These are phyloP conservation scores for Globisporangium canariense DNA, from an alignment of 352 stramenopile genomes.

Conservation along the genomic window DNA sequence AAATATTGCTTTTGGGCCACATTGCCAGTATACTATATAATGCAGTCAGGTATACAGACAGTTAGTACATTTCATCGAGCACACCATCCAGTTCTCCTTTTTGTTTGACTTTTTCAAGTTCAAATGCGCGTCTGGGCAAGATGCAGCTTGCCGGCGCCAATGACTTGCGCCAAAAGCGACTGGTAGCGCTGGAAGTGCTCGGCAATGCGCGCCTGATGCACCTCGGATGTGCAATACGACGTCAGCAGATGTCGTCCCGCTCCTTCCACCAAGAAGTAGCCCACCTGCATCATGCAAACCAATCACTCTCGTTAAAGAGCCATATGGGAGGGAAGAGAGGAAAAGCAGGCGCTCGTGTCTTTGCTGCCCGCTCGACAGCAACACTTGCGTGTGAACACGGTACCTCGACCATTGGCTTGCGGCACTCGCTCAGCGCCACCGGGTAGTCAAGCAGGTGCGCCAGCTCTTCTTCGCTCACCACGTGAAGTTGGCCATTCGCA, in stretches of 20 bases:
- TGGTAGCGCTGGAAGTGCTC: constrained; percentile 51
- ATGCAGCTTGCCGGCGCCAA: constrained; percentile 5
- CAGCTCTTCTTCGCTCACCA: constrained; percentile 37
- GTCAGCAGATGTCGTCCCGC: constrained; percentile 28
- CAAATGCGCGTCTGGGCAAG: constrained; percentile 5
- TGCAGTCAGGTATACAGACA: neutral
- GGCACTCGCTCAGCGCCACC: constrained; percentile 56
- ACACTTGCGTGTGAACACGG: neutral
- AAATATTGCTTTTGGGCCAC: no score
- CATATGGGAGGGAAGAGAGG: neutral
- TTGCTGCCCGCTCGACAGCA: neutral
- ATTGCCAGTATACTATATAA: neutral
- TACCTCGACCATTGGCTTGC: constrained; percentile 63
- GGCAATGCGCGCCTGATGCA: constrained; percentile 16
- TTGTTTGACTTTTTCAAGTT: neutral
- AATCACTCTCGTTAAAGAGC: neutral
- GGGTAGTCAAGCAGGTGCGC: constrained; percentile 61
- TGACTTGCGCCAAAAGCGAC: constrained; percentile 4
- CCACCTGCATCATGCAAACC: constrained; percentile 31
- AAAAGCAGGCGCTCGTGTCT: neutral
- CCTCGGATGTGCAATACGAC: constrained; percentile 50
- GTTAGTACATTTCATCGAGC: neutral
- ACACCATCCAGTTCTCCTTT: neutral
- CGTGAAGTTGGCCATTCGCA: neutral
- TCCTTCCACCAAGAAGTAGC: constrained; percentile 41